Conservation (phyloP, 208 protist genomes). For the Acanthamoeba polyphaga region DNA sequence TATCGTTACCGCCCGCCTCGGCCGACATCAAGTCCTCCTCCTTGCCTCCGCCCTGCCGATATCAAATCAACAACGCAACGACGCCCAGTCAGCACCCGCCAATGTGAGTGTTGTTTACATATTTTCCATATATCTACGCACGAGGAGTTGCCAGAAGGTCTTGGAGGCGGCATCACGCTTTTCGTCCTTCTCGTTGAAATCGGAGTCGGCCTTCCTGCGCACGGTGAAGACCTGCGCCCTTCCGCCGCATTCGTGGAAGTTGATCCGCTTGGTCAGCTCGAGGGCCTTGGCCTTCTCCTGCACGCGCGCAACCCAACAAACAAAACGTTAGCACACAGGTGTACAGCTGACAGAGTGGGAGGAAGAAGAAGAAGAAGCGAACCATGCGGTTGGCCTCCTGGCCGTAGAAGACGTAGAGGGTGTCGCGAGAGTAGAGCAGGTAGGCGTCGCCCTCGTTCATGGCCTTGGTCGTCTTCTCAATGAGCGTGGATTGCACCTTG, state of each 20-base stretch:
- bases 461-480: constrained; percentile 35
- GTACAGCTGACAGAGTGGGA: not conserved
- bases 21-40: constrained; percentile 67
- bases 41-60: constrained; percentile 26
- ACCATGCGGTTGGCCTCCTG: constrained; percentile 67
- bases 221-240: constrained; percentile 52
- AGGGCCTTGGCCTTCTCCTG: constrained; percentile 72
- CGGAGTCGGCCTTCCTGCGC: not conserved
- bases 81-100: not conserved
- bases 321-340: not conserved
- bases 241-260: constrained; percentile 69
- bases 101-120: no score
- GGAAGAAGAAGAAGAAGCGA: not conserved
- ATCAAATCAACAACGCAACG: constrained; percentile 1
- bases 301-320: not conserved
- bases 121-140: not conserved
- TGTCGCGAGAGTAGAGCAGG: constrained; percentile 56
- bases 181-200: constrained; percentile 44
- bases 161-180: constrained; percentile 15
- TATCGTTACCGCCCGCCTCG: constrained; percentile 70
- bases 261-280: constrained; percentile 65
- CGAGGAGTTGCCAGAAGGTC: not conserved
- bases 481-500: constrained; percentile 49
- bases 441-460: constrained; percentile 70
- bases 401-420: constrained; percentile 56